Percentiles rank a stretch among this genome's conserved stretches.
These are phyloP conservation scores for Pholiota conissans DNA, from an alignment of 768 basidiomycete species.

Conservation along the genomic window DNA sequence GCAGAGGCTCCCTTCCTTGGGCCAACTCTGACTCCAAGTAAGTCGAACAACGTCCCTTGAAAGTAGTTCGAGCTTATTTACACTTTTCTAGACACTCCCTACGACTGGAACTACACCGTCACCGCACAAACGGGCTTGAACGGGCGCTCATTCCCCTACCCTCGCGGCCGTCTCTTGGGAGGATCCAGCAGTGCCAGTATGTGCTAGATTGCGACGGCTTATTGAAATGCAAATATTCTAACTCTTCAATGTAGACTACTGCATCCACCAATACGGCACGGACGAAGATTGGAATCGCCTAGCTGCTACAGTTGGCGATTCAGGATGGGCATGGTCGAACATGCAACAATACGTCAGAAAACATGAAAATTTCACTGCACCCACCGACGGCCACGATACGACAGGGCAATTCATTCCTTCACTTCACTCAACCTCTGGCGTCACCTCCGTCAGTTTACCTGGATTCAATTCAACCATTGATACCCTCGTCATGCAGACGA, in stretches of 20 bases:
- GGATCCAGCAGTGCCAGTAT: slow-evolving; percentile 3
- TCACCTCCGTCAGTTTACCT: slow-evolving; percentile 30
- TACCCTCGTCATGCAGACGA: slow-evolving; percentile 33
- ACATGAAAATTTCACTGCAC: slow-evolving; percentile 35
- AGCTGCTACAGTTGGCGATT: slow-evolving; percentile 32
- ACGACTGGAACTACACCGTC: not conserved
- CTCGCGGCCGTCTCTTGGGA: not conserved
- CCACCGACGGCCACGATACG: slow-evolving; percentile 36
- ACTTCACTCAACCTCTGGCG: slow-evolving; percentile 35
- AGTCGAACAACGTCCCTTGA: not conserved
- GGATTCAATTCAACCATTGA: slow-evolving; percentile 31
- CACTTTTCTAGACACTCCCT: not conserved
- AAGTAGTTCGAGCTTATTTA: no score
- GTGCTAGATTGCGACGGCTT: not conserved
- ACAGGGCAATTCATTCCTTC: slow-evolving; percentile 34
- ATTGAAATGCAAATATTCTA: no score
- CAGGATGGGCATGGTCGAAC: slow-evolving; percentile 37
- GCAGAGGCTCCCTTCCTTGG: slow-evolving; percentile 16
- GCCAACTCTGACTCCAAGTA: slow-evolving; percentile 16
- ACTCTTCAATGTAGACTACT: slow-evolving; percentile 23
- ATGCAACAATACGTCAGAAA: slow-evolving; percentile 32
- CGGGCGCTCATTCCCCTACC: not conserved
- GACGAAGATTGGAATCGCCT: slow-evolving; percentile 39
- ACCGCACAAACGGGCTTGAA: not conserved
- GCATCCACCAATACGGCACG: slow-evolving; percentile 35